Percentiles rank a stretch among this genome's conserved stretches.
phyloP scores from a whole-genome alignment of 2,329 filamentous ascomycete genomes.

The Pseudophaeomoniella oleicola region DNA sequence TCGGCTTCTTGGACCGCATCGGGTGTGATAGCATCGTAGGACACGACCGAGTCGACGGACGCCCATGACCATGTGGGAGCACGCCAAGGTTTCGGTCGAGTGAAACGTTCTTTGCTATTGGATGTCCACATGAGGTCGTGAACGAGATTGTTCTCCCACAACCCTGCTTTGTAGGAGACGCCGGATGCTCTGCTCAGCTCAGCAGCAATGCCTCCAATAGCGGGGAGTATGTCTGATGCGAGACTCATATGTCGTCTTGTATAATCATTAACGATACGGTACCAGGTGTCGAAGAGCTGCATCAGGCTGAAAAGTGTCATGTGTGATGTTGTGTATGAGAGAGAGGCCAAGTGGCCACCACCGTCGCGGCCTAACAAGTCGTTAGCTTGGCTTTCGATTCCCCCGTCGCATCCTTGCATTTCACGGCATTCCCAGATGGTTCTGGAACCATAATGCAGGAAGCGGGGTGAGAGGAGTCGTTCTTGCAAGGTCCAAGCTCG shows the following conservation, averaged over 20 bases:
- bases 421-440: slow-evolving; percentile 5
- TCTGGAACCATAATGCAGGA: slow-evolving; percentile 1
- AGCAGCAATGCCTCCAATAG: background rate
- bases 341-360: background rate
- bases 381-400: background rate
- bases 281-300: background rate
- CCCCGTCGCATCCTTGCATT: background rate
- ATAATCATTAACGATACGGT: slow-evolving; percentile 1
- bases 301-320: background rate
- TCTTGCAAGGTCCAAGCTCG: slow-evolving; percentile 2
- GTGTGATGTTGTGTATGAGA: slow-evolving; percentile 1
- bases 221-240: background rate
- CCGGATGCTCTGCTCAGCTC: background rate
- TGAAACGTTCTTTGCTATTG: background rate
- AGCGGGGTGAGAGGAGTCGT: slow-evolving; percentile 2
- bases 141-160: background rate
- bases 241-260: background rate
- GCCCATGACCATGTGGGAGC: slow-evolving; percentile 1
- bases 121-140: background rate
- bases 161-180: background rate
- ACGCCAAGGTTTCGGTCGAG: background rate
- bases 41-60: too few species aligned
- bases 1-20: too few species aligned
- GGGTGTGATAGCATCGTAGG: too few species aligned
- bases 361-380: background rate